Conservation (phyloP, 306 rosid species). For the Clitoria ternatea region DNA sequence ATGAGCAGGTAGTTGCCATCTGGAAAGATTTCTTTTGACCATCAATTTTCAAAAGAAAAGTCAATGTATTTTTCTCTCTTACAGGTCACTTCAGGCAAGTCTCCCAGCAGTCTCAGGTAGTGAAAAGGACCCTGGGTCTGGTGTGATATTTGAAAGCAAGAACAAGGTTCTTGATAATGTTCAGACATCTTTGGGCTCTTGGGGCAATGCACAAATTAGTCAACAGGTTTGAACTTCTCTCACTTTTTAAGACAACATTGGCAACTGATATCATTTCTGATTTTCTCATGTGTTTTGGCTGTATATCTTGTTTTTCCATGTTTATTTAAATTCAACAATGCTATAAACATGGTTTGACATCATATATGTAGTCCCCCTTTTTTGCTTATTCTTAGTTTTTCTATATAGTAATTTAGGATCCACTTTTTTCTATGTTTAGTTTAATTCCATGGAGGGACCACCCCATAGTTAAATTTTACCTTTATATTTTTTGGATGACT, state of each 20-base stretch:
- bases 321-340: slow-evolving; percentile 7
- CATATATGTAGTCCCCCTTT: background rate
- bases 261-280: background rate
- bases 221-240: slow-evolving; percentile 60
- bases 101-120: slow-evolving; percentile 47
- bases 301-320: background rate
- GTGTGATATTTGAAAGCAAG: slow-evolving; percentile 59
- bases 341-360: background rate
- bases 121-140: slow-evolving; percentile 42
- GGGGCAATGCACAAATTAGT: slow-evolving; percentile 66
- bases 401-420: background rate
- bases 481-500: background rate
- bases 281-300: background rate
- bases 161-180: slow-evolving; percentile 59
- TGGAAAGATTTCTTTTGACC: background rate
- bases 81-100: slow-evolving; percentile 61
- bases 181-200: slow-evolving; percentile 63
- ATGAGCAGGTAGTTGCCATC: slow-evolving; percentile 48
- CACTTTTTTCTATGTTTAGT: background rate
- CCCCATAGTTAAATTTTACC: background rate
- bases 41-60: background rate
- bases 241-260: background rate
- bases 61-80: slow-evolving; percentile 13
- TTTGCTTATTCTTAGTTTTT: background rate
- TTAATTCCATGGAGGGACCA: background rate